phyloP scores from a whole-genome alignment of 352 stramenopile species.

The Blastocystis sp. region DNA sequence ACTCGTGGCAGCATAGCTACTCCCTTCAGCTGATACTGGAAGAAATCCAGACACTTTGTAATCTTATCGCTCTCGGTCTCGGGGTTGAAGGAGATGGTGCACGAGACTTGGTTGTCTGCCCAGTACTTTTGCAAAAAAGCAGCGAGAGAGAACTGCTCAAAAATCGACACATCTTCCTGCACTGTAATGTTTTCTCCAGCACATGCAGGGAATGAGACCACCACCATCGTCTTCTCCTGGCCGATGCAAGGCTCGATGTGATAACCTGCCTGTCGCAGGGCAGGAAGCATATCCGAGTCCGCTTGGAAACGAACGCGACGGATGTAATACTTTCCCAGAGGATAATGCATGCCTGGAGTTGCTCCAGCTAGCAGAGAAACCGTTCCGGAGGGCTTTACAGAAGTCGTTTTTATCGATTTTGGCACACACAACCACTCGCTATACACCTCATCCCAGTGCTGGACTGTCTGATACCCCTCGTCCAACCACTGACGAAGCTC shows the following conservation, averaged over 20 bases:
- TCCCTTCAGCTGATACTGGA: conserved; percentile 88
- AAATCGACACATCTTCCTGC: conserved; percentile 76
- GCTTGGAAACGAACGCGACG: conserved; percentile 78
- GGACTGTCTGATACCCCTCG: conserved; percentile 74
- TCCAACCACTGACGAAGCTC: conserved; percentile 81
- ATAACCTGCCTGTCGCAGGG: conserved; percentile 74
- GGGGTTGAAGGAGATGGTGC: conserved; percentile 84
- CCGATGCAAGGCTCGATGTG: conserved; percentile 72
- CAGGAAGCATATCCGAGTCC: conserved; percentile 74
- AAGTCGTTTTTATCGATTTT: conserved; percentile 84
- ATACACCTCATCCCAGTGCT: conserved; percentile 72
- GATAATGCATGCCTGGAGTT: conserved; percentile 85
- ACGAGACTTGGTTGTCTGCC: conserved; percentile 86
- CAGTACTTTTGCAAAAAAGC: conserved; percentile 84
- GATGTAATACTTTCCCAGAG: conserved; percentile 84
- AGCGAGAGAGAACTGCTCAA: conserved; percentile 82
- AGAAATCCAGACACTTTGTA: conserved; percentile 77
- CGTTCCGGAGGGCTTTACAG: conserved; percentile 78
- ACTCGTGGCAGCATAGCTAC: conserved; percentile 79
- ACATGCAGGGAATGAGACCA: conserved; percentile 83
- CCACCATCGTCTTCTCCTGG: conserved; percentile 71
- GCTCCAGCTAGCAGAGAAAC: conserved; percentile 83
- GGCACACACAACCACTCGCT: conserved; percentile 75
- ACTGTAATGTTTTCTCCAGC: conserved; percentile 78
- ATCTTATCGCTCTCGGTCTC: conserved; percentile 75